Evolutionary conservation across 345 rosid genomes (phyloP).

Genomic region (Isatis tinctoria): DNA sequence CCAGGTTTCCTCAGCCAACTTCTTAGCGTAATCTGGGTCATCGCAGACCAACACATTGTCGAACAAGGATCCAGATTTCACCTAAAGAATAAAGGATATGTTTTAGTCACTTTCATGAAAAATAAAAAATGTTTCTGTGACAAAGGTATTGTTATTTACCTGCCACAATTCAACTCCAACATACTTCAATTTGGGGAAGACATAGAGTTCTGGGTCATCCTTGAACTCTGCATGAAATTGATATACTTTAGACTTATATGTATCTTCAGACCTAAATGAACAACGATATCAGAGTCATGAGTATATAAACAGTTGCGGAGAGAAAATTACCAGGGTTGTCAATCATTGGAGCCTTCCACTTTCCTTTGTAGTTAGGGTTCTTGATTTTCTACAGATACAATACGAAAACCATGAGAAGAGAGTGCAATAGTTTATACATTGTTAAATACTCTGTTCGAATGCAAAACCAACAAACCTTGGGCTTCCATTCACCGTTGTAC

Average conservation of each 20-base stretch:
- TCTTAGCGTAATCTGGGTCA: slow-evolving; percentile 82
- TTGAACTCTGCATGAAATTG: slow-evolving; percentile 61
- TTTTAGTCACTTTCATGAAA: not conserved
- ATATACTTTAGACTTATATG: not conserved
- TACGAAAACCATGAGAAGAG: not conserved
- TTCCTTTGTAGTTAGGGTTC: slow-evolving; percentile 92
- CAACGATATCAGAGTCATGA: too few species aligned
- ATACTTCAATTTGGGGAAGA: slow-evolving; percentile 82
- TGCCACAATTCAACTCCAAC: slow-evolving; percentile 99
- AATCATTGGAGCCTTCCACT: slow-evolving; percentile 97
- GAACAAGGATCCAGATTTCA: slow-evolving; percentile 95
- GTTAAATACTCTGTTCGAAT: not conserved
- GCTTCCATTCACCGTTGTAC: slow-evolving; percentile 92
- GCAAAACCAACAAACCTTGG: slow-evolving; percentile 58
- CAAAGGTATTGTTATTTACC: slow-evolving; percentile 38
- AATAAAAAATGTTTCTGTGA: not conserved
- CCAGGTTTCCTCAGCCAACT: slow-evolving; percentile 93
- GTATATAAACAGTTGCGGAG: not conserved
- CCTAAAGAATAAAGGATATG: slow-evolving; percentile 29
- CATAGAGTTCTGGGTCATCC: slow-evolving; percentile 89
- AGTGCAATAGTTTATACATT: not conserved
- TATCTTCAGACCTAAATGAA: too few species aligned
- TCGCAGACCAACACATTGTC: slow-evolving; percentile 77
- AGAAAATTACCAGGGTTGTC: slow-evolving; percentile 83
- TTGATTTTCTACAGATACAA: slow-evolving; percentile 70